Base-by-base conservation (phyloP, 306 rosid genomes). In the Cyamopsis tetragonoloba region DNA sequence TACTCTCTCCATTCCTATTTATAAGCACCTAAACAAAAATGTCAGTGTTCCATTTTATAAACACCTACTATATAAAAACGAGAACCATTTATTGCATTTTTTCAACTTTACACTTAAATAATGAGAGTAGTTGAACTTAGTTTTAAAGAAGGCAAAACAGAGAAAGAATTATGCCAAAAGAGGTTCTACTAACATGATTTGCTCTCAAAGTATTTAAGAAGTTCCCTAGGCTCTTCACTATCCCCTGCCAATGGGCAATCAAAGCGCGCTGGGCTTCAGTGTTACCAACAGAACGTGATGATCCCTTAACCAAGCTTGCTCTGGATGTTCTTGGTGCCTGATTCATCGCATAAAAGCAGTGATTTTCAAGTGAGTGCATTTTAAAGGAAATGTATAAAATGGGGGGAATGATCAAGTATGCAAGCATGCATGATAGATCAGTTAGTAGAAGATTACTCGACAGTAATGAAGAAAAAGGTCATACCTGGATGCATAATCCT, bases 191-290 rank as follows among this genome's bases (percentile, higher is more conserved):
- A 58, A 93, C 98, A 72, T 78, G 80, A 77, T 93, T 93, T 70
- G 83, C 89, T 80, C 83, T 93, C 91, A 89, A 84, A 70, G 88
- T 83, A 79, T 89, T 84, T 78, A 89, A 67, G 66, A 83, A 86
- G 77, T 37, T 88, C 70, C 83, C 84, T 62, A 89, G 82, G 80
- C 91, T 86, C 85, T 86, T 93, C 58, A 93, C 96, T 74, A 86
- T 93, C 76, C 95, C 91, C 82, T 88, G 99, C 99, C 97, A 93
- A 66, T 88, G 97, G 66, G 92, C 96, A 80, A 93, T 90, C 78
- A 93, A 79, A 62, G 95, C 85, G 7, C 82, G 85, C 60, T 86
- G 99, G 56, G 96, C 97, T 15, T 88, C 87, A 7, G 95, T 83
- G 73, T 81, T 90, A 55, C 88, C 91, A 79, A 85, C 91, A 59